Evolutionary conservation across 2,329 filamentous ascomycete species (phyloP).

Genomic region (Fusarium napiforme): DNA sequence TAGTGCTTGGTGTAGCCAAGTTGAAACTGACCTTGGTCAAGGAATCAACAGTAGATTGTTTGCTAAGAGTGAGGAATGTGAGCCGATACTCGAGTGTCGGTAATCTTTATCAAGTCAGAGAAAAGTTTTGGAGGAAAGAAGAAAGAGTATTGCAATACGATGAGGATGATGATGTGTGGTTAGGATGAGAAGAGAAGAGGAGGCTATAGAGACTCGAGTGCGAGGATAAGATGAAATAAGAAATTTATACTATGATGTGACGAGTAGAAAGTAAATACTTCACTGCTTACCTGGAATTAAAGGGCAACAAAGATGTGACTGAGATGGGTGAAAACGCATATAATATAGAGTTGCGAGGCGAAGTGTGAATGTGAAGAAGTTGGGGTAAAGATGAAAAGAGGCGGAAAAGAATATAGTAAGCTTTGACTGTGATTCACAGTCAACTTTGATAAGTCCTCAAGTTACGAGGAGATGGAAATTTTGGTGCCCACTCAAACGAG

Average conservation of each 20-base stretch:
- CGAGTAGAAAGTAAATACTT: neutral
- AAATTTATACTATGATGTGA: neutral
- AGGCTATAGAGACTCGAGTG: neutral
- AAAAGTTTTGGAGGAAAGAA: neutral
- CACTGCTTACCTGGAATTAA: neutral
- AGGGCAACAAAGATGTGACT: conserved; percentile 1
- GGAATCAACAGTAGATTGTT: neutral
- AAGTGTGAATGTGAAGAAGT: conserved; percentile 10
- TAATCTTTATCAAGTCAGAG: neutral
- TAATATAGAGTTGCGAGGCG: neutral
- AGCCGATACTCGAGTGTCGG: neutral
- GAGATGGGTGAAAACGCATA: neutral
- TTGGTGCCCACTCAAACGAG: neutral
- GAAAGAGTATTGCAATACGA: neutral
- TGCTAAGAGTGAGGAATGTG: neutral
- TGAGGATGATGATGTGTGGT: neutral
- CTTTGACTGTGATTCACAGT: conserved; percentile 24
- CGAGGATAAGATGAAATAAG: neutral
- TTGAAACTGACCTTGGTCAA: conserved; percentile 15
- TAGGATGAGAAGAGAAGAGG: neutral
- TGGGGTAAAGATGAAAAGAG: conserved; percentile 13
- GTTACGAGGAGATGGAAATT: neutral
- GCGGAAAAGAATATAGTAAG: neutral
- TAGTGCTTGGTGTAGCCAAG: neutral
- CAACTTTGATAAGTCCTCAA: neutral